Conservation (phyloP, 2,329 filamentous ascomycete species). For the Lojkania enalia region DNA sequence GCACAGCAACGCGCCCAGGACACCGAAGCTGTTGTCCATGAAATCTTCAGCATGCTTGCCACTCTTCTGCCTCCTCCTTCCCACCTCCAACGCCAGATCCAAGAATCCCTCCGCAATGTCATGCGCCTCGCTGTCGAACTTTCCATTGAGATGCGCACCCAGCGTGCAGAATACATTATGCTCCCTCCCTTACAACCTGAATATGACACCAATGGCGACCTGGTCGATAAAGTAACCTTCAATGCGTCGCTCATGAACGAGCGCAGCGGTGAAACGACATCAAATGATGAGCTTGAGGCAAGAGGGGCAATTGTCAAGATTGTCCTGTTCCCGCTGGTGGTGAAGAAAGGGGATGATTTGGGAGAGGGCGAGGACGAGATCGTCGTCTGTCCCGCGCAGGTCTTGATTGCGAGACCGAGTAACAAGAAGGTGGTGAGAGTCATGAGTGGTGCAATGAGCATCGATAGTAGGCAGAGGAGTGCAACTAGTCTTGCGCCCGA, state of each 20-base stretch:
- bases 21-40: slow-evolving; percentile 92
- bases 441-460: slow-evolving; percentile 55
- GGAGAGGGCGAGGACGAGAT: slow-evolving; percentile 91
- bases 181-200: slow-evolving; percentile 91
- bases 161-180: slow-evolving; percentile 98
- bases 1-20: slow-evolving; percentile 81
- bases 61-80: slow-evolving; percentile 84
- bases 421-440: slow-evolving; percentile 56
- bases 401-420: slow-evolving; percentile 67
- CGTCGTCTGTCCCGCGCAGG: slow-evolving; percentile 92
- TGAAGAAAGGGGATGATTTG: slow-evolving; percentile 90
- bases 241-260: slow-evolving; percentile 95
- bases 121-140: slow-evolving; percentile 86
- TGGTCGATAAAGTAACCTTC: slow-evolving; percentile 85
- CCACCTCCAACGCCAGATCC: slow-evolving; percentile 77
- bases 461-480: slow-evolving; percentile 39
- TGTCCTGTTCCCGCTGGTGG: slow-evolving; percentile 92
- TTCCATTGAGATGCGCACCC: slow-evolving; percentile 95
- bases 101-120: slow-evolving; percentile 83
- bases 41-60: slow-evolving; percentile 81
- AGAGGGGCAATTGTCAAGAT: slow-evolving; percentile 80
- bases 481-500: slow-evolving; percentile 29
- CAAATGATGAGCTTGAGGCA: slow-evolving; percentile 79
- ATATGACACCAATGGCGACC: slow-evolving; percentile 90
- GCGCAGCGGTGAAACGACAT: slow-evolving; percentile 69